Base-by-base conservation (phyloP, 2,329 filamentous ascomycete genomes). In the Penicillium corylophilum region DNA sequence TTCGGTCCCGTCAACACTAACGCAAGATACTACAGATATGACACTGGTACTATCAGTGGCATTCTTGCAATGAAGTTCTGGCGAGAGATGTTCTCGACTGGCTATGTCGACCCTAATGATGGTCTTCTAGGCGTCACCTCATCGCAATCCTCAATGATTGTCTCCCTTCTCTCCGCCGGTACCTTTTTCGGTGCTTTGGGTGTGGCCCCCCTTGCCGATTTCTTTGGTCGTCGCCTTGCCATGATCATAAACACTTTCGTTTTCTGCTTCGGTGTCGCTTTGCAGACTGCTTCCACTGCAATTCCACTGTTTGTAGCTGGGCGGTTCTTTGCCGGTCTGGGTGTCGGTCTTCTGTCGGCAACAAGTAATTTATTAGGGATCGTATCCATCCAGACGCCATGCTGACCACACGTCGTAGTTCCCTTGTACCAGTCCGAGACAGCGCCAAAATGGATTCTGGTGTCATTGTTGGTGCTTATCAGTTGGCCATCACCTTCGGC, bases 401-500 rank as follows among this genome's bases (percentile, higher is more conserved):
- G n/a, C n/a, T n/a, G n/a, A n/a, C n/a, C n/a, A n/a, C n/a, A n/a
- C n/a, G n/a, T n/a, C n/a, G n/a, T n/a, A n/a, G n/a, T 68, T 28
- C 61, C 66, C 64, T 78, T 90, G 48, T 91, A 93, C 81, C 91
- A 93, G 86, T 90, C 86, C 39, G 89, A 92, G 74, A 89, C 90
- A 62, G 68, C 71, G 26, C 86, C 86, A 43, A 82, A 81, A 69
- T 89, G 87, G 73, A 86, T 93, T 61, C 83, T 64, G 88, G 88
- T 65, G 84, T 87, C 48, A 82, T 91, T 46, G 88, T 92, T 18
- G 82, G 86, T 8, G 86, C 86, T 8, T 92, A 91, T 75, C 88
- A 92, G 69, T 88, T 90, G 76, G 89, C 84, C 68, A 88, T 91
- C 68, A 91, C 88, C 45, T 79, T 91, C 54, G 89, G 89, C 70